Percentiles rank a stretch among this genome's conserved stretches.
These are phyloP conservation scores for Thelonectria discophora DNA, from an alignment of 2,329 filamentous ascomycete genomes.

Conservation along the genomic window DNA sequence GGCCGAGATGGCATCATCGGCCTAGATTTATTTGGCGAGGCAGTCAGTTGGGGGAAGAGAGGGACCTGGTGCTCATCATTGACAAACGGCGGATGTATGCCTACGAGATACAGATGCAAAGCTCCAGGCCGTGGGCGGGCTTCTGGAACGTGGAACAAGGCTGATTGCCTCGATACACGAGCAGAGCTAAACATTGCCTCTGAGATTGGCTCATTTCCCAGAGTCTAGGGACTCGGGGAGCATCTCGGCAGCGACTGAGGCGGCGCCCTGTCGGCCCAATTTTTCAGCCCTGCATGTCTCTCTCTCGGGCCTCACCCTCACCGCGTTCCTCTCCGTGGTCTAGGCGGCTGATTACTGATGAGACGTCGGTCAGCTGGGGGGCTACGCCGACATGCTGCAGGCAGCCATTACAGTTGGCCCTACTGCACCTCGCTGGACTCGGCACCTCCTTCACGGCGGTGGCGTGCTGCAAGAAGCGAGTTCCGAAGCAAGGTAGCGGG, in stretches of 20 bases:
- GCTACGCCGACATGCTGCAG: slow-evolving; percentile 34
- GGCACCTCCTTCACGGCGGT: slow-evolving; percentile 14
- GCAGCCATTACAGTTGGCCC: slow-evolving; percentile 15
- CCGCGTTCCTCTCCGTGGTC: slow-evolving; percentile 30
- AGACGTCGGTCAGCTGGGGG: slow-evolving; percentile 31
- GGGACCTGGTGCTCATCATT: too few relatives aligned
- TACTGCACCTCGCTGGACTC: slow-evolving; percentile 14
- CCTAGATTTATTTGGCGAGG: not conserved
- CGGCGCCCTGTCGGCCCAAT: slow-evolving; percentile 24
- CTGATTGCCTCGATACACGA: not conserved
- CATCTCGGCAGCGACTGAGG: slow-evolving; percentile 16
- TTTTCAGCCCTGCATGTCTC: slow-evolving; percentile 34
- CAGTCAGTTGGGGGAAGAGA: too few relatives aligned
- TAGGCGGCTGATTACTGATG: slow-evolving; percentile 21
- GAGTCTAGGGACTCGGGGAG: not conserved
- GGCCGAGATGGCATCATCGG: slow-evolving; percentile 4
- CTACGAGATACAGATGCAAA: too few relatives aligned
- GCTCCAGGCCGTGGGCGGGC: not conserved
- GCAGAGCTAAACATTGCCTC: slow-evolving; percentile 17
- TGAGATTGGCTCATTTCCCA: slow-evolving; percentile 30
- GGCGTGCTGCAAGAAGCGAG: slow-evolving; percentile 30
- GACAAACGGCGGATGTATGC: too few relatives aligned
- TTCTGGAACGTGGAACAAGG: slow-evolving; percentile 9
- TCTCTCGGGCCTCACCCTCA: too few relatives aligned
- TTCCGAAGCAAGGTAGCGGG: slow-evolving; percentile 1